Evolutionary conservation across 2,329 filamentous ascomycete species (phyloP).

Genomic region (Diaporthe helianthi): DNA sequence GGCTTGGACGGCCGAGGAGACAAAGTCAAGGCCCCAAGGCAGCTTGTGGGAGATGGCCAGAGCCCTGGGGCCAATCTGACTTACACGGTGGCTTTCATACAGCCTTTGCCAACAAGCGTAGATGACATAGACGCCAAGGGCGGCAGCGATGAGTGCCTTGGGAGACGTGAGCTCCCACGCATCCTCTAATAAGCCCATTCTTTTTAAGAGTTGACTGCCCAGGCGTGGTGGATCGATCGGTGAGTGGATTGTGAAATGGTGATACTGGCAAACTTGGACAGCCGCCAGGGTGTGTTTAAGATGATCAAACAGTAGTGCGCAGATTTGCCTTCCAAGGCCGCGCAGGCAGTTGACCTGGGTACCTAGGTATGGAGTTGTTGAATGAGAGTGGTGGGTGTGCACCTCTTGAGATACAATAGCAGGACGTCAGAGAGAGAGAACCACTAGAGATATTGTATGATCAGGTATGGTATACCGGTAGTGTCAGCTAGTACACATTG

Average conservation of each 20-base stretch:
- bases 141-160: conserved; percentile 46
- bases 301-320: too few species aligned
- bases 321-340: background rate
- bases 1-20: conserved; percentile 62
- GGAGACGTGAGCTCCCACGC: conserved; percentile 53
- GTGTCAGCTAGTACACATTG: background rate
- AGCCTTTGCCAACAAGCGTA: conserved; percentile 48
- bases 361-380: background rate
- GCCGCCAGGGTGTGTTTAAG: background rate
- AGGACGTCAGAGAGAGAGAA: background rate
- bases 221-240: too few species aligned
- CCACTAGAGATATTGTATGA: background rate
- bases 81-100: conserved; percentile 53
- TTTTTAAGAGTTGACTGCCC: conserved; percentile 33
- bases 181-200: conserved; percentile 60
- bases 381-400: background rate
- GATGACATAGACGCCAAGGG: conserved; percentile 48
- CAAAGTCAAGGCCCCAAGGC: conserved; percentile 70
- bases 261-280: background rate
- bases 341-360: background rate
- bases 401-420: background rate
- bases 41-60: conserved; percentile 45
- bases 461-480: background rate
- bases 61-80: conserved; percentile 53
- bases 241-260: background rate